Conservation (phyloP, 805 yeast genomes). For the Spathaspora sp. region DNA sequence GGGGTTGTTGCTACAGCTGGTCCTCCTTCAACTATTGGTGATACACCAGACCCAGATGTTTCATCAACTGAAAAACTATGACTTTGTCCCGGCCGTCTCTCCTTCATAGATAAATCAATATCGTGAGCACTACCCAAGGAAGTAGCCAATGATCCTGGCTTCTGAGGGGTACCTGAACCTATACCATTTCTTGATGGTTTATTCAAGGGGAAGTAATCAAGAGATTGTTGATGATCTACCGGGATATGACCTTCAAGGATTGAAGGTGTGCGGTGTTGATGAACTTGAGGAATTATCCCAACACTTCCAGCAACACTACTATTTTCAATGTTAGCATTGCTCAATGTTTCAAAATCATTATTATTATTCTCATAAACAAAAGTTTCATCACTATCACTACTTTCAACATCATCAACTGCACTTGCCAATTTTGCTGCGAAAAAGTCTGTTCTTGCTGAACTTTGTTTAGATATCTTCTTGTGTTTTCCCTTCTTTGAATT, state of each 20-base stretch:
- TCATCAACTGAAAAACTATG: slow-evolving; percentile 3
- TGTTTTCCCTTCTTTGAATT: slow-evolving; percentile 15
- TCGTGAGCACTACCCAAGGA: slow-evolving; percentile 21
- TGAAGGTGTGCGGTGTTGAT: neutral
- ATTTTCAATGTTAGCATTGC: slow-evolving; percentile 9
- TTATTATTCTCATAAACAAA: slow-evolving; percentile 79
- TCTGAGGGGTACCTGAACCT: neutral
- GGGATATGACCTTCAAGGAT: neutral
- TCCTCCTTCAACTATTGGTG: neutral
- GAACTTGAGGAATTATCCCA: neutral
- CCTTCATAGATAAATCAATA: slow-evolving; percentile 13
- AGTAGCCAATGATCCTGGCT: slow-evolving; percentile 16
- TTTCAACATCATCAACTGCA: slow-evolving; percentile 87
- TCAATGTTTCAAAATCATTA: slow-evolving; percentile 19
- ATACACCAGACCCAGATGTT: neutral
- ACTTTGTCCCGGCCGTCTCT: slow-evolving; percentile 8
- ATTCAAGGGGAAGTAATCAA: neutral
- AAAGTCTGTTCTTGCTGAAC: slow-evolving; percentile 79
- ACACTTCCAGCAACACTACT: slow-evolving; percentile 10
- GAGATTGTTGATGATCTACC: slow-evolving; percentile 1
- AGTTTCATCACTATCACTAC: slow-evolving; percentile 89
- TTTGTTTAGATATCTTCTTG: slow-evolving; percentile 40
- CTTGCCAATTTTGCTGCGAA: slow-evolving; percentile 94
- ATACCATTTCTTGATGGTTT: slow-evolving; percentile 1
- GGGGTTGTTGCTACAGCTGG: neutral